Conservation (phyloP, 192 early-diverging fungal species). For the Coemansia sp. region DNA sequence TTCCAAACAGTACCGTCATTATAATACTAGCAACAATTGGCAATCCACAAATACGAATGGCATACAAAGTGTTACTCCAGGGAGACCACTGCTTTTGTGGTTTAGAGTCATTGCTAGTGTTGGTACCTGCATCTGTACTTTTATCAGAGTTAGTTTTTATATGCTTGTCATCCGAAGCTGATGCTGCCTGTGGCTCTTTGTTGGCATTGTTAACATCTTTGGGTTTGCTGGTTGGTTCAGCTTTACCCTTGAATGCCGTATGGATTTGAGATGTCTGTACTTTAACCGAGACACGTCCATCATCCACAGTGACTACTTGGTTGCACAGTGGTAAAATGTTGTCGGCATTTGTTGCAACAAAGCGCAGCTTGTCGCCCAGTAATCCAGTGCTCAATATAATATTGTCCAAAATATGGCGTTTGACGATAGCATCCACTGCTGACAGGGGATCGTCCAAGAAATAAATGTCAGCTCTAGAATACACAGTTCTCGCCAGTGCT, state of each 20-base stretch:
- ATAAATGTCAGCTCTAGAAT: constrained; percentile 66
- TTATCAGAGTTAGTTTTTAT: background rate
- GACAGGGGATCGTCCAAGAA: constrained; percentile 73
- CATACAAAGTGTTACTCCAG: constrained; percentile 58
- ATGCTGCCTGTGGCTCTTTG: background rate
- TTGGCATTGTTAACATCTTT: background rate
- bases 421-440: constrained; percentile 67
- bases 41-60: constrained; percentile 8
- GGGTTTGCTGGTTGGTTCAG: constrained; percentile 25
- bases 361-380: constrained; percentile 53
- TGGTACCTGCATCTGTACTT: background rate
- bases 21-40: background rate
- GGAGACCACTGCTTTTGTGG: background rate
- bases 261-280: constrained; percentile 37
- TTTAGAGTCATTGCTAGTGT: background rate
- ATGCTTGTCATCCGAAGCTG: background rate
- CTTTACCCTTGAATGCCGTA: background rate
- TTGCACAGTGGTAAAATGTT: constrained; percentile 17
- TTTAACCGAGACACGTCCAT: constrained; percentile 29
- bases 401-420: constrained; percentile 63
- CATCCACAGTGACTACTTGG: constrained; percentile 19
- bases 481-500: constrained; percentile 64
- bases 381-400: constrained; percentile 58
- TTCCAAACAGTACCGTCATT: background rate
- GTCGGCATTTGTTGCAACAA: constrained; percentile 41